Conservation (phyloP, 805 yeast genomes). For the Gaillardinia entomophila region DNA sequence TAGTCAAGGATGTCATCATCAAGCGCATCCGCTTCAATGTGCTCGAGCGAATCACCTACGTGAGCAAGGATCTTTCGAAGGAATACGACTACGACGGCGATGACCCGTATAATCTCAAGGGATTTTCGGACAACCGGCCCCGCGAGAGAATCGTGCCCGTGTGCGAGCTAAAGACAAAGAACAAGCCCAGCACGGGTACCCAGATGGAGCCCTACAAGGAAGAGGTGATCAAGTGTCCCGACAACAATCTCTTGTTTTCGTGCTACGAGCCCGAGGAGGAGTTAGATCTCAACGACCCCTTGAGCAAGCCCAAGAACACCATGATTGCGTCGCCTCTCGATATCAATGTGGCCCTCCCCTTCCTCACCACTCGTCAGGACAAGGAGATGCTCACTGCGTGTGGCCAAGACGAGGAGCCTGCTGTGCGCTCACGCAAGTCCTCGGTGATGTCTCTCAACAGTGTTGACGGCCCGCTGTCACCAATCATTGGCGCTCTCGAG, state of each 20-base stretch:
- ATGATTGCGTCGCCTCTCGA: slow-evolving; percentile 40
- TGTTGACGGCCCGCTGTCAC: slow-evolving; percentile 19
- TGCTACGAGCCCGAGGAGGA: slow-evolving; percentile 37
- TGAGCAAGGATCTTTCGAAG: slow-evolving; percentile 46
- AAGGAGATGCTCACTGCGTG: slow-evolving; percentile 18
- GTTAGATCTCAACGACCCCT: slow-evolving; percentile 4
- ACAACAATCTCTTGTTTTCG: slow-evolving; percentile 57
- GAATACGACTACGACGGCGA: slow-evolving; percentile 48
- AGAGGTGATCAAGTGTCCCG: slow-evolving; percentile 52
- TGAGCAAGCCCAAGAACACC: slow-evolving; percentile 5
- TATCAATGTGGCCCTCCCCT: slow-evolving; percentile 39
- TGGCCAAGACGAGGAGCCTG: slow-evolving; percentile 5
- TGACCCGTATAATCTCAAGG: slow-evolving; percentile 12
- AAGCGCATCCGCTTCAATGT: slow-evolving; percentile 63
- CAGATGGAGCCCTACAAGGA: slow-evolving; percentile 45
- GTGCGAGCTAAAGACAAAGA: slow-evolving; percentile 57
- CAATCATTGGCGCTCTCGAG: slow-evolving; percentile 34
- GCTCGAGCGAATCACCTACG: slow-evolving; percentile 60
- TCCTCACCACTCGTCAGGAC: slow-evolving; percentile 33
- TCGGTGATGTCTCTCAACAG: slow-evolving; percentile 12
- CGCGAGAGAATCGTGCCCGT: slow-evolving; percentile 52
- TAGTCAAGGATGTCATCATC: slow-evolving; percentile 54
- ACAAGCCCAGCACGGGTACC: slow-evolving; percentile 21
- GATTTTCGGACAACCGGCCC: slow-evolving; percentile 3
- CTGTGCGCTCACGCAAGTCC: slow-evolving; percentile 19